These are phyloP conservation scores for Spergularia marina DNA, from an alignment of 148 eudicot genomes.

Conservation along the genomic window DNA sequence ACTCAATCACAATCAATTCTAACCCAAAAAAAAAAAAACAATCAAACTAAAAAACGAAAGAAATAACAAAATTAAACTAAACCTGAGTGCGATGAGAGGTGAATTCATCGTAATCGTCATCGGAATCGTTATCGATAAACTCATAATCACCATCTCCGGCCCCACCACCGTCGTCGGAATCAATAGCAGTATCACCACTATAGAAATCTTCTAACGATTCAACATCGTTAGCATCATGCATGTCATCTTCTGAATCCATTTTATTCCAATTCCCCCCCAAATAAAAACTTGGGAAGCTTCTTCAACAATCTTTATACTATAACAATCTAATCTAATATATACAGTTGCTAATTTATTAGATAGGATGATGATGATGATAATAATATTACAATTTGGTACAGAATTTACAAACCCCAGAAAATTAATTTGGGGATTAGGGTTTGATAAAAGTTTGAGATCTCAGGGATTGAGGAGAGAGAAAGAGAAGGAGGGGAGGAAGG, in stretches of 20 bases:
- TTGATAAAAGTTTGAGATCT: constrained; percentile 1
- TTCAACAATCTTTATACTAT: too few relatives aligned
- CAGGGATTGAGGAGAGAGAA: constrained; percentile 12
- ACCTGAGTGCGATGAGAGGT: constrained; percentile 57
- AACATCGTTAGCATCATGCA: constrained; percentile 65
- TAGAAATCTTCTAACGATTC: constrained; percentile 62
- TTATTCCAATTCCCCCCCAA: not conserved
- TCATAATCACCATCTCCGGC: constrained; percentile 43
- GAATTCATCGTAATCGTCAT: constrained; percentile 59
- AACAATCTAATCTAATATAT: too few relatives aligned
- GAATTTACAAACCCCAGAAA: constrained; percentile 23
- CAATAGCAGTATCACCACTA: constrained; percentile 58
- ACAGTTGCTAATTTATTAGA: too few relatives aligned
- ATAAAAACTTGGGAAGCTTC: too few relatives aligned
- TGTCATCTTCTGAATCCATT: constrained; percentile 79
- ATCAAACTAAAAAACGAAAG: not conserved
- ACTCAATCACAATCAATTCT: not conserved
- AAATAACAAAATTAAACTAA: not conserved
- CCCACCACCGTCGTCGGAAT: constrained; percentile 50
- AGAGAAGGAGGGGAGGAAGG: not conserved
- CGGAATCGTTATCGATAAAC: constrained; percentile 65
- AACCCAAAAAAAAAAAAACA: not conserved
- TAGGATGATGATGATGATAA: too few relatives aligned
- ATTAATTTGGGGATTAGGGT: constrained; percentile 18
- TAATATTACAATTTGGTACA: not conserved